Evolutionary conservation across 257 asterid species (phyloP).

Genomic region (Forsythia viridissima): DNA sequence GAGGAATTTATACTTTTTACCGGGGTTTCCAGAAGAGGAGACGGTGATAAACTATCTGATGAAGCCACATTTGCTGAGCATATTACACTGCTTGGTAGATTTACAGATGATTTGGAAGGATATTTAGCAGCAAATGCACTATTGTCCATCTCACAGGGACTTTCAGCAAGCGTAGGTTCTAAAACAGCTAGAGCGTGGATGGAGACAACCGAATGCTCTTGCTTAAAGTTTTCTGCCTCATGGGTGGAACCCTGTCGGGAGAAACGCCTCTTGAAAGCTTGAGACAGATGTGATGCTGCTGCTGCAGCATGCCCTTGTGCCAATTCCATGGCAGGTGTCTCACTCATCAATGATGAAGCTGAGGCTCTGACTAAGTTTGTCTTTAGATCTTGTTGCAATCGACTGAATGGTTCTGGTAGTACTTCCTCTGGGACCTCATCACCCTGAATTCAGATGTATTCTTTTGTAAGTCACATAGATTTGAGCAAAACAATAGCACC

Average conservation of each 20-base stretch:
- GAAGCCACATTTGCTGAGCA: slow-evolving; percentile 19
- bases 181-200: slow-evolving; percentile 19
- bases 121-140: slow-evolving; percentile 12
- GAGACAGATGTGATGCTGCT: slow-evolving; percentile 53
- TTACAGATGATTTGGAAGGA: slow-evolving; percentile 8
- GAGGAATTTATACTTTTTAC: slow-evolving; percentile 32
- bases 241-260: slow-evolving; percentile 28
- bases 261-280: slow-evolving; percentile 54
- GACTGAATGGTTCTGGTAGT: slow-evolving; percentile 63
- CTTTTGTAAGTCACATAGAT: slow-evolving; percentile 1
- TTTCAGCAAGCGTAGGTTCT: slow-evolving; percentile 4
- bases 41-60: slow-evolving; percentile 1
- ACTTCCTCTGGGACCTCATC: slow-evolving; percentile 79
- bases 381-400: slow-evolving; percentile 28
- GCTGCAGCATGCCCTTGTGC: slow-evolving; percentile 15
- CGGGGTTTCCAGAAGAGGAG: slow-evolving; percentile 53
- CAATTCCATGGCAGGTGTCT: slow-evolving; percentile 13
- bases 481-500: not conserved
- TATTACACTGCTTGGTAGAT: not conserved
- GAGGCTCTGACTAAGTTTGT: slow-evolving; percentile 24
- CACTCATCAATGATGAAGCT: slow-evolving; percentile 15
- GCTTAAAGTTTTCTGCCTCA: slow-evolving; percentile 12
- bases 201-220: slow-evolving; percentile 22
- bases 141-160: slow-evolving; percentile 7
- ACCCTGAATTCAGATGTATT: slow-evolving; percentile 45